These are phyloP conservation scores for Trichophyton benhamiae DNA, from an alignment of 2,329 filamentous ascomycete species.

Conservation along the genomic window DNA sequence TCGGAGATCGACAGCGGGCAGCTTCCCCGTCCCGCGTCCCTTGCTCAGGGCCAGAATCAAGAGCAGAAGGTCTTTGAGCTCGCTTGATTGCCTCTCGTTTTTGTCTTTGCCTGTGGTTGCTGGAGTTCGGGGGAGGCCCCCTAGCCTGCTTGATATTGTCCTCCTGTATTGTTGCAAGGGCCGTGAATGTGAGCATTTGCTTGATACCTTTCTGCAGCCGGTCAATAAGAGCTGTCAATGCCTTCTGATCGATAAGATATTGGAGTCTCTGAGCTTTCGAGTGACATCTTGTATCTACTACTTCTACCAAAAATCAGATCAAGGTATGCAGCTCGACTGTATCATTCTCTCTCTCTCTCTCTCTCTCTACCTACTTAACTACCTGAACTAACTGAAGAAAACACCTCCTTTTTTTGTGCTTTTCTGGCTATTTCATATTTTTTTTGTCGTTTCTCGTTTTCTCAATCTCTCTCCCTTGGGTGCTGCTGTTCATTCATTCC, in stretches of 20 bases:
- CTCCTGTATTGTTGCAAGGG: no score
- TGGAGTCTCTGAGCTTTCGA: no score
- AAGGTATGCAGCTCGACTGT: no score
- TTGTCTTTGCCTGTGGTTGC: background rate
- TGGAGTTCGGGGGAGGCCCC: background rate
- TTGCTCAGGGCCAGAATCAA: background rate
- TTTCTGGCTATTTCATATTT: background rate
- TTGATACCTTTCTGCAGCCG: no score
- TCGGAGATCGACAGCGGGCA: background rate
- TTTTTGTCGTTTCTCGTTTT: background rate
- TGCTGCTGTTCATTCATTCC: no score
- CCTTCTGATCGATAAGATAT: no score
- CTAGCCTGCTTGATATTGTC: no score
- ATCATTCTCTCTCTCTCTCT: background rate
- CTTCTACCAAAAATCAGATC: no score
- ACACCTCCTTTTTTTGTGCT: background rate
- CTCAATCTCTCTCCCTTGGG: no score
- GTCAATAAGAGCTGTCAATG: no score
- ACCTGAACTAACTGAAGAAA: background rate
- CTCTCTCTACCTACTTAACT: background rate
- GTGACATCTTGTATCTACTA: no score
- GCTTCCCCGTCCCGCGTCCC: background rate
- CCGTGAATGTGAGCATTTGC: no score
- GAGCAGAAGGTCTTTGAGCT: background rate
- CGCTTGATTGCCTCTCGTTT: background rate